Percentiles rank a stretch among this genome's conserved stretches.
phyloP scores from a whole-genome alignment of 805 yeast species.

The Pichia kluyveri region DNA sequence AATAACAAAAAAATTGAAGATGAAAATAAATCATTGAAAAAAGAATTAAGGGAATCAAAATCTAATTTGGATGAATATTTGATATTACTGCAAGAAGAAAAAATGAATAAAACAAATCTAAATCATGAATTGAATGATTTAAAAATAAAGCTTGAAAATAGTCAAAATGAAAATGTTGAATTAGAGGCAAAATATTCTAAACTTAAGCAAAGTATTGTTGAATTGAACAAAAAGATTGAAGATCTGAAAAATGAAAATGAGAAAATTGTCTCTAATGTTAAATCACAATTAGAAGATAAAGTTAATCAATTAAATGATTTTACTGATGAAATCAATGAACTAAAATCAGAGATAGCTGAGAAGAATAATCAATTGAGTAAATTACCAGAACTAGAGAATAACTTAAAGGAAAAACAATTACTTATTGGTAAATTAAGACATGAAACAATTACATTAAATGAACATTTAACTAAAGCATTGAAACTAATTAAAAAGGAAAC shows the following conservation, averaged over 20 bases:
- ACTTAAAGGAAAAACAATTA: slow-evolving; percentile 60
- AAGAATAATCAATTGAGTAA: slow-evolving; percentile 17
- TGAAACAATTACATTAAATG: slow-evolving; percentile 88
- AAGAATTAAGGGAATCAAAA: slow-evolving; percentile 30
- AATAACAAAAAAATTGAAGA: slow-evolving; percentile 35
- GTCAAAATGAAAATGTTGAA: slow-evolving; percentile 17
- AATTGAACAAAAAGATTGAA: slow-evolving; percentile 14
- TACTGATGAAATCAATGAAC: slow-evolving; percentile 12
- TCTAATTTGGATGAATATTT: slow-evolving; percentile 27
- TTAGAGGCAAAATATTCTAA: slow-evolving; percentile 12
- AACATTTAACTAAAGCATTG: slow-evolving; percentile 89
- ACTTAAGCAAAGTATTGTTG: slow-evolving; percentile 20
- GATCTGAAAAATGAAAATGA: slow-evolving; percentile 15
- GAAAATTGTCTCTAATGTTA: slow-evolving; percentile 14
- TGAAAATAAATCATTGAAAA: slow-evolving; percentile 29
- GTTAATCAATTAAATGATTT: slow-evolving; percentile 14
- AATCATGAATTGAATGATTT: slow-evolving; percentile 32
- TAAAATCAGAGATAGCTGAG: slow-evolving; percentile 7
- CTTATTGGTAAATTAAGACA: slow-evolving; percentile 87
- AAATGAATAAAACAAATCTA: slow-evolving; percentile 35
- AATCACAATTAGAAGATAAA: slow-evolving; percentile 12
- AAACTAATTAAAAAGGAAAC: slow-evolving; percentile 73
- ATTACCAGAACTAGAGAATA: slow-evolving; percentile 37
- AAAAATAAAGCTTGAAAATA: slow-evolving; percentile 17
- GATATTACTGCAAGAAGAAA: slow-evolving; percentile 32